Percentiles rank a stretch among this genome's conserved stretches.
Evolutionary conservation across 257 asterid genomes (phyloP).

Genomic region (Plectranthus barbatus): DNA sequence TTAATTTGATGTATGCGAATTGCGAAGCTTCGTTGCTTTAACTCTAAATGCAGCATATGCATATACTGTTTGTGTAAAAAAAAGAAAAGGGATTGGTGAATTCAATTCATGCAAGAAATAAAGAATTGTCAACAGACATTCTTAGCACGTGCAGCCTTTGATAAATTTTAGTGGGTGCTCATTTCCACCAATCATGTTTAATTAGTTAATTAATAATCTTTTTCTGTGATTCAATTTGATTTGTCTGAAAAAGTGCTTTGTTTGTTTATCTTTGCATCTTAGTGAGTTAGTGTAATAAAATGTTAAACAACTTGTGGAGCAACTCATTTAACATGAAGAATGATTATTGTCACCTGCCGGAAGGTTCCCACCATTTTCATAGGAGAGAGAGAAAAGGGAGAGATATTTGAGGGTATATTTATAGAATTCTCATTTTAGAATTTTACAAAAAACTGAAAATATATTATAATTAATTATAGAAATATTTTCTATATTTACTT

Average conservation of each 20-base stretch:
- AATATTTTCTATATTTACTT: no score
- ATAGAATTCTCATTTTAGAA: neutral
- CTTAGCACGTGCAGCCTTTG: slow-evolving; percentile 22
- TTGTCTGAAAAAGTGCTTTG: slow-evolving; percentile 20
- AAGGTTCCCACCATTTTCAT: slow-evolving; percentile 7
- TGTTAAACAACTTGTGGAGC: neutral
- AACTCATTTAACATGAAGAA: neutral
- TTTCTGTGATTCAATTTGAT: slow-evolving; percentile 16
- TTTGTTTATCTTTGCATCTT: slow-evolving; percentile 15
- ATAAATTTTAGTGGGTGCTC: neutral
- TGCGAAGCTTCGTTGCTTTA: slow-evolving; percentile 27
- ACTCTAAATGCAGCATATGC: slow-evolving; percentile 10
- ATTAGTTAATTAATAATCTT: neutral
- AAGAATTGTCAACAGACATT: slow-evolving; percentile 1
- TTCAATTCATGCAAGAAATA: slow-evolving; percentile 14
- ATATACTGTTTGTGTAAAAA: neutral
- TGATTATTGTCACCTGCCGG: neutral
- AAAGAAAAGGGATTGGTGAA: neutral
- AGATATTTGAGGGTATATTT: no score
- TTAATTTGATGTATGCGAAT: slow-evolving; percentile 18
- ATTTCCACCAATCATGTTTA: slow-evolving; percentile 7
- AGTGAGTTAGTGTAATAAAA: neutral
- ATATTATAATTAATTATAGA: no score
- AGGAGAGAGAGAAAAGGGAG: neutral
- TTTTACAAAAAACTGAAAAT: no score